Evolutionary conservation across 2,329 filamentous ascomycete genomes (phyloP).

Genomic region (Aspergillus ibericus): DNA sequence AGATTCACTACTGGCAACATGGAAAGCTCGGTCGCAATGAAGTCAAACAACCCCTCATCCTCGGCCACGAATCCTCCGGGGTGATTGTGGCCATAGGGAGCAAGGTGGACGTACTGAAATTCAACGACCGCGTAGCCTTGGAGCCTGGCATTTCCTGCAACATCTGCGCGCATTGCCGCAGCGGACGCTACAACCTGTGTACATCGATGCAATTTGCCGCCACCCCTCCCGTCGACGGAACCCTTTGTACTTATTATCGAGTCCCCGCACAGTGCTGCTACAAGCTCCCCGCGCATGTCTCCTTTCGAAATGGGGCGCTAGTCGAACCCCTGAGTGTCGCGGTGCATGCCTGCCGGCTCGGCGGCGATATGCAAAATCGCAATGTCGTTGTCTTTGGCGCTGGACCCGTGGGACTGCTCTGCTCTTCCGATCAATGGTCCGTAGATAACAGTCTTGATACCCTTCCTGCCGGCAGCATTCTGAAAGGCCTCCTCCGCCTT

Average conservation of each 20-base stretch:
- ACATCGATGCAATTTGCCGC: neutral
- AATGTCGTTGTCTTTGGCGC: slow-evolving; percentile 76
- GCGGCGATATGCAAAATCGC: slow-evolving; percentile 65
- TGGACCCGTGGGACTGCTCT: slow-evolving; percentile 80
- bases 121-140: neutral
- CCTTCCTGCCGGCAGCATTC: slow-evolving; percentile 74
- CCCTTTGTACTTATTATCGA: no score
- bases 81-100: neutral
- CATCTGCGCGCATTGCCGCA: neutral
- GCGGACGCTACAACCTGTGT: neutral
- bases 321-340: slow-evolving; percentile 83
- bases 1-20: neutral
- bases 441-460: slow-evolving; percentile 44
- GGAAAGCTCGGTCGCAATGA: neutral
- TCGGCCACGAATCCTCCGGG: neutral
- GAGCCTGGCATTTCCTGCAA: neutral
- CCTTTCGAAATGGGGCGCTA: slow-evolving; percentile 78
- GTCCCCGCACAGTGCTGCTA: slow-evolving; percentile 73
- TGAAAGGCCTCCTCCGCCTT: slow-evolving; percentile 80
- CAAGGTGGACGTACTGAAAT: neutral
- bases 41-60: neutral
- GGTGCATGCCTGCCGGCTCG: slow-evolving; percentile 76
- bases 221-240: no score
- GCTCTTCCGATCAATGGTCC: slow-evolving; percentile 44
- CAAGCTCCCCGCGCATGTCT: slow-evolving; percentile 62